phyloP scores from a whole-genome alignment of 192 early-diverging fungal genomes.

The Gaertneriomyces semiglobifer region DNA sequence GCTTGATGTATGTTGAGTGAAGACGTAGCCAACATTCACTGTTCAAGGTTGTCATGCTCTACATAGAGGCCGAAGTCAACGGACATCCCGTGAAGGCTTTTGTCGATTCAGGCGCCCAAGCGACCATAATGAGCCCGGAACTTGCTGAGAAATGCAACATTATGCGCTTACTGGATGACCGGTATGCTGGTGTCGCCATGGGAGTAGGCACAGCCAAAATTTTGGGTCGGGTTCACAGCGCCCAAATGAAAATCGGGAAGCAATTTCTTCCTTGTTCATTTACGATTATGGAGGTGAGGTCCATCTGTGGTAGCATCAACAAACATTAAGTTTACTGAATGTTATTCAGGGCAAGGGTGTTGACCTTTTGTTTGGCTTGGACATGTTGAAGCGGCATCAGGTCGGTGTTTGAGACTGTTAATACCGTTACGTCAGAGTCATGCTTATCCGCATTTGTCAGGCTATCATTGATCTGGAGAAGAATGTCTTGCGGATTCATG shows the following conservation, averaged over 20 bases:
- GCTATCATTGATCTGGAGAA: constrained; percentile 87
- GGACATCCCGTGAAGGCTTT: constrained; percentile 84
- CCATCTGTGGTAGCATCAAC: neutral
- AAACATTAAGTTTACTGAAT: neutral
- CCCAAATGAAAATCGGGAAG: constrained; percentile 77
- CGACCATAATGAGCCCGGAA: constrained; percentile 77
- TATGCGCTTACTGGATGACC: constrained; percentile 82
- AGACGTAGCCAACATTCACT: constrained; percentile 1
- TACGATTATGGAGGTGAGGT: constrained; percentile 76
- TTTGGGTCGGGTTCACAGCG: constrained; percentile 87
- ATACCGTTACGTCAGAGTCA: neutral
- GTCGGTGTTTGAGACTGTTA: constrained; percentile 30
- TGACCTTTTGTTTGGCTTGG: constrained; percentile 89
- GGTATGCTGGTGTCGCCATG: constrained; percentile 84
- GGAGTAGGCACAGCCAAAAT: constrained; percentile 98
- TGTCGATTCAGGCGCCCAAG: constrained; percentile 96
- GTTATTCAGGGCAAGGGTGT: constrained; percentile 68
- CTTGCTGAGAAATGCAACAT: constrained; percentile 65
- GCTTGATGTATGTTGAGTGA: neutral
- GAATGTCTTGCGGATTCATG: constrained; percentile 77
- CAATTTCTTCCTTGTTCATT: constrained; percentile 84
- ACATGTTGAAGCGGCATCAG: constrained; percentile 91
- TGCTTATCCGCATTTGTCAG: constrained; percentile 29
- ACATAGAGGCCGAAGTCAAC: constrained; percentile 87
- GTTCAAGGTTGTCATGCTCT: constrained; percentile 77